Evolutionary conservation across 78 protist species (phyloP), one percentile per base, ranked within the genome.

Genomic region (Tieghemostelium lacteum): DNA sequence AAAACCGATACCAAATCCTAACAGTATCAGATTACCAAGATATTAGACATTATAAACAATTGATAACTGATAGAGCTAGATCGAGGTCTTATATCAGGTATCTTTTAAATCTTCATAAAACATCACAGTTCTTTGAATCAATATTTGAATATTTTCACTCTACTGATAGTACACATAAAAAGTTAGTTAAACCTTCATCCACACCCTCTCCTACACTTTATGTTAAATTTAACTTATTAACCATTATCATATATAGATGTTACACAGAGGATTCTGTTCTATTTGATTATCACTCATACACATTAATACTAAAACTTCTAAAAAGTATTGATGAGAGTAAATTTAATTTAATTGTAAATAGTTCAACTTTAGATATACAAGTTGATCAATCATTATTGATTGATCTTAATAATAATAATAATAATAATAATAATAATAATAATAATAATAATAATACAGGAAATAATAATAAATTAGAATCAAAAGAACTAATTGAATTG

Each of bases 51-150:
- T 67, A 49, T 36, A 28, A 50, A 61, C 31, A 36, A 19, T 14
- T 77, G 16, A 65, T 65, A 45, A 77, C 74, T 4, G 87, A 77
- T 52, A 42, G 45, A 22, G 87, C 75, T 24, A 77, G 75, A 77
- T 62, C 73, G 0, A 77, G 87, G 65, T 77, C 87, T 1, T 77
- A 52, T 37, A 77, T 77, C 36, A 63, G 87, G 31, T 19, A 55
- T n/a, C 50, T 77, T 33, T 29, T 77, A 14, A 77, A 77, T 36
- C 17, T 22, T n/a, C 49, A 52, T 17, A 49, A 36, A 40, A 22
- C 50, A 3, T 73, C 67, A 37, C n/a, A 39, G 26, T 73, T 73
- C 29, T 73, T 71, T 71, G 24, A 17, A 1, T n/a, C 2, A 22
- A 22, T 42, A 50, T 20, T 45, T 10, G 6, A 45, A 6, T 45